Evolutionary conservation across 257 asterid species (phyloP), one percentile per base, ranked within the genome.

Genomic region (Orobanche coerulescens): DNA sequence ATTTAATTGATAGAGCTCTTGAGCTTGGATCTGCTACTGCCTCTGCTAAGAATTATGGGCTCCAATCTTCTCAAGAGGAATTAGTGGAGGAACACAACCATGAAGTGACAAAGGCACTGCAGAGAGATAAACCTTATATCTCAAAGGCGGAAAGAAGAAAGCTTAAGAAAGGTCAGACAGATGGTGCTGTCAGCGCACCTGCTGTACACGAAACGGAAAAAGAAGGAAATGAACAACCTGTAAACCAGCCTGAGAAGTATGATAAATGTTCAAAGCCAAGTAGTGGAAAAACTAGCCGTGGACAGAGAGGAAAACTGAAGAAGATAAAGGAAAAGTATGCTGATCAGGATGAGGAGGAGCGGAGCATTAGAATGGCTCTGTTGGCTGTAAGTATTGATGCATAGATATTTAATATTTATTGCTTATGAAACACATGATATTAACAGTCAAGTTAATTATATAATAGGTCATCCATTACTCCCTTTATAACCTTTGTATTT

Each of bases 241-340:
- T 53, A 12, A 71, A 71, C 50, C 71, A 60, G 68, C 58, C 46
- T 12, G 91, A 76, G 50, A 76, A 73, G 63, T 33, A 56, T 67
- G 58, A 24, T 48, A 73, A 68, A 30, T 71, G 58, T 37, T 64
- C 78, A 62, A 79, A 81, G 74, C 75, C 80, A 11, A 58, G 71
- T 24, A 67, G 70, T 10, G 91, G 86, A 58, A 92, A 92, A 79
- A 48, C 76, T 69, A 81, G 76, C 70, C 97, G 98, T 54, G 98
- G 98, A 40, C 97, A 86, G 78, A 93, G 67, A 75, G 85, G 95
- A 37, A 93, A 93, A 73, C 73, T 88, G 73, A 93, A 88, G 84
- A 89, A 88, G 75, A 89, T 93, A 66, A 93, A 89, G 78, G 98
- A 88, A 78, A 93, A 93, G 78, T 93, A 93, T 69, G 98, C 97